phyloP scores from a whole-genome alignment of 805 yeast species.

The Hanseniaspora lachancei region DNA sequence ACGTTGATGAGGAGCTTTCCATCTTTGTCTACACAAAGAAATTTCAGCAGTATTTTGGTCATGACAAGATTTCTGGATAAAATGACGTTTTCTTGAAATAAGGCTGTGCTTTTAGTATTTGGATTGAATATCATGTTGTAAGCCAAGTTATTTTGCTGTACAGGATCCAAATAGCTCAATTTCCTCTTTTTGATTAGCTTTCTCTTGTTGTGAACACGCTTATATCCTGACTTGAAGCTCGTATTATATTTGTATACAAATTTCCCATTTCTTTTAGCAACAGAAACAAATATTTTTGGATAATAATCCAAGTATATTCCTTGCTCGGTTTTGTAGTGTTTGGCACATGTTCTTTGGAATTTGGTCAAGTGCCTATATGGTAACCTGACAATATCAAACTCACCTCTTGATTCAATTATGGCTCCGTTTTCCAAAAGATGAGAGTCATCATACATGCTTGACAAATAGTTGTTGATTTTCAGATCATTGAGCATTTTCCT shows the following conservation, averaged over 20 bases:
- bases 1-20: background rate
- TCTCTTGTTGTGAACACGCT: background rate
- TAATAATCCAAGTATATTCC: background rate
- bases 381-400: background rate
- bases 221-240: background rate
- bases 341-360: background rate
- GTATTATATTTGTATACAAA: background rate
- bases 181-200: background rate
- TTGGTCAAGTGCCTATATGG: background rate
- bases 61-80: background rate
- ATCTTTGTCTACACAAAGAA: background rate
- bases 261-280: background rate
- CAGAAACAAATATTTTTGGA: background rate
- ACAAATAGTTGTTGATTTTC: background rate
- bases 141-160: background rate
- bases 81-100: background rate
- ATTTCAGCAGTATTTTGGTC: background rate
- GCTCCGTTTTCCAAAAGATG: background rate
- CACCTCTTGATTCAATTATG: background rate
- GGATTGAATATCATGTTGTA: constrained; percentile 6
- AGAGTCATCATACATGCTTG: background rate
- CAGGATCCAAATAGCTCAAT: background rate
- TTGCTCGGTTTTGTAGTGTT: background rate
- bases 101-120: background rate
- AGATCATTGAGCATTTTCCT: background rate